Percentiles rank a stretch among this genome's conserved stretches.
Conservation (phyloP, 2,329 filamentous ascomycete genomes). For the Magnaporthales sp. region DNA sequence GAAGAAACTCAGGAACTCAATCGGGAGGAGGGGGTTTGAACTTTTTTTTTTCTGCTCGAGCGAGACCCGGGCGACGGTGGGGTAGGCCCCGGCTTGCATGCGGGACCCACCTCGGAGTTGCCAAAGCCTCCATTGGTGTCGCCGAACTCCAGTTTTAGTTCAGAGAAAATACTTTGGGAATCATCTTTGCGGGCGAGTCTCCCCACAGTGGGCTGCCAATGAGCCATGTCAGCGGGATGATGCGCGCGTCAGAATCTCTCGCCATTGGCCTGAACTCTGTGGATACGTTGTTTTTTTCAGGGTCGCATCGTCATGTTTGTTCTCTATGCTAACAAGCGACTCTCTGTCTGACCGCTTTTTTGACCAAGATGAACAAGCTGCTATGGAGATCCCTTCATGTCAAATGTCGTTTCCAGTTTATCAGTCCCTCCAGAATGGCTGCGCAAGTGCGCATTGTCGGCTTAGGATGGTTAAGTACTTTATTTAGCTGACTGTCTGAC, state of each 20-base stretch:
- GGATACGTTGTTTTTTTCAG: background rate
- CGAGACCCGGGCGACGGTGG: background rate
- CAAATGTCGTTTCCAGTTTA: background rate
- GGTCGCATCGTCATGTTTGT: background rate
- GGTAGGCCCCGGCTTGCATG: slow-evolving; percentile 2
- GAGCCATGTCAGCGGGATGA: background rate
- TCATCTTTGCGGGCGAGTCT: background rate
- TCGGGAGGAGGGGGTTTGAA: slow-evolving; percentile 16
- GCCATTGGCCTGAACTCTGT: background rate
- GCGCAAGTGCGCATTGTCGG: background rate
- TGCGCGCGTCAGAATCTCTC: background rate
- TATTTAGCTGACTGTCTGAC: background rate
- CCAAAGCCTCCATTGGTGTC: background rate
- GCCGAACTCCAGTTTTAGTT: slow-evolving; percentile 2
- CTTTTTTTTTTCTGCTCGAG: slow-evolving; percentile 4
- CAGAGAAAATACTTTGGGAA: slow-evolving; percentile 2
- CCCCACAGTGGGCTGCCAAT: background rate
- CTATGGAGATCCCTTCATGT: background rate
- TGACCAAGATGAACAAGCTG: background rate
- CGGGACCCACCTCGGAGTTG: slow-evolving; percentile 1
- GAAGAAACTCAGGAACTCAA: slow-evolving; percentile 22
- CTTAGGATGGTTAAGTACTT: background rate
- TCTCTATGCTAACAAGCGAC: background rate
- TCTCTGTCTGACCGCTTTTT: background rate
- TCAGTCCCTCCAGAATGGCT: background rate